Percentiles rank a stretch among this genome's conserved stretches.
phyloP scores from a whole-genome alignment of 768 basidiomycete genomes.

The Phanerochaete sordida region DNA sequence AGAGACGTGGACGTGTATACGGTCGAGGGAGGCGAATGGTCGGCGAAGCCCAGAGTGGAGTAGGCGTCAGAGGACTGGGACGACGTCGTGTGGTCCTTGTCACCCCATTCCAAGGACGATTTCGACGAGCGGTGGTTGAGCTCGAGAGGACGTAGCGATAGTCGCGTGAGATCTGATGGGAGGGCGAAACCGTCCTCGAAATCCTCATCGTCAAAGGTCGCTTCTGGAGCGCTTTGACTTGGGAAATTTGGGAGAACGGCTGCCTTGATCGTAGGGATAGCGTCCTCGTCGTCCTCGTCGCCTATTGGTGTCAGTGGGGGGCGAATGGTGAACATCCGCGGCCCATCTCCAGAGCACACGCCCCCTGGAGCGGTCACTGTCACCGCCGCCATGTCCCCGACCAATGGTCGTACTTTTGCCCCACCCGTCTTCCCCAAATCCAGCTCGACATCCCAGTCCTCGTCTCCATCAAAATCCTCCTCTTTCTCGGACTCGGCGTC shows the following conservation, averaged over 20 bases:
- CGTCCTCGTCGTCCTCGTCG: constrained; percentile 68
- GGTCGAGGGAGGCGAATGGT: constrained; percentile 43
- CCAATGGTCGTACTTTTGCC: constrained; percentile 40
- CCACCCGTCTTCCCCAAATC: constrained; percentile 57
- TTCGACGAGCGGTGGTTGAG: constrained; percentile 78
- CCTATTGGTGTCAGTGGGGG: constrained; percentile 52
- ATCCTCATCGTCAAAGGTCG: constrained; percentile 68
- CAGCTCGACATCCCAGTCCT: constrained; percentile 84
- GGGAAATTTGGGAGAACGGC: constrained; percentile 37
- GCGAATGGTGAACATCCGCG: constrained; percentile 58
- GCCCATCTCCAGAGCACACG: not conserved
- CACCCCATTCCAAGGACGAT: constrained; percentile 81
- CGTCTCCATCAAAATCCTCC: constrained; percentile 41
- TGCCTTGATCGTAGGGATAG: constrained; percentile 82
- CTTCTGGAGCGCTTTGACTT: constrained; percentile 26
- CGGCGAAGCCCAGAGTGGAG: constrained; percentile 68
- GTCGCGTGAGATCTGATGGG: constrained; percentile 74
- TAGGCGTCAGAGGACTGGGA: constrained; percentile 88
- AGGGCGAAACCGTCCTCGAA: constrained; percentile 82
- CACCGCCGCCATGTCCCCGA: constrained; percentile 34
- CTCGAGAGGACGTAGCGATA: constrained; percentile 77
- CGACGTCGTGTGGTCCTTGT: constrained; percentile 74
- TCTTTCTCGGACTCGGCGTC: constrained; percentile 55
- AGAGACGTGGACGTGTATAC: constrained; percentile 64
- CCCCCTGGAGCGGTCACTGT: constrained; percentile 23